These are phyloP conservation scores for Kappamyces sp. DNA, from an alignment of 192 early-diverging fungal species.

Conservation along the genomic window DNA sequence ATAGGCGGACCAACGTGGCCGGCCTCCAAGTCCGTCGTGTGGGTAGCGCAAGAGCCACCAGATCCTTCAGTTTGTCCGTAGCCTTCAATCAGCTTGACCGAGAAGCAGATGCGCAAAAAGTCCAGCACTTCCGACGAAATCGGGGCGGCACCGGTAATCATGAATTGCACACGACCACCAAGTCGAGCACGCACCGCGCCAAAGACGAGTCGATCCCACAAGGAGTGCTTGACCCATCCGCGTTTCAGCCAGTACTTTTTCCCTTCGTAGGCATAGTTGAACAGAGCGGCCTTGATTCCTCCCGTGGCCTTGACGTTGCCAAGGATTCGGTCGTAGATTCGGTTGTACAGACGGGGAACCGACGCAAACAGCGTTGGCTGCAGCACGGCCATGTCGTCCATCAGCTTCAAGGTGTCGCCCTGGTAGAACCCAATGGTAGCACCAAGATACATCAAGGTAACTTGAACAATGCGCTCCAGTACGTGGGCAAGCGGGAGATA, in stretches of 20 bases:
- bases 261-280: slow-evolving; percentile 51
- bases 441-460: slow-evolving; percentile 41
- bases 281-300: slow-evolving; percentile 35
- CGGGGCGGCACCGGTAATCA: slow-evolving; percentile 43
- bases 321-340: slow-evolving; percentile 81
- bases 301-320: slow-evolving; percentile 25
- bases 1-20: slow-evolving; percentile 77
- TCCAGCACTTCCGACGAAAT: slow-evolving; percentile 45
- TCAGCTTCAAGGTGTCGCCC: slow-evolving; percentile 62
- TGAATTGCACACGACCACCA: slow-evolving; percentile 55
- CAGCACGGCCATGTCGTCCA: slow-evolving; percentile 79
- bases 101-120: slow-evolving; percentile 59
- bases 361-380: slow-evolving; percentile 83
- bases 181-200: slow-evolving; percentile 70
- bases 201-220: slow-evolving; percentile 88
- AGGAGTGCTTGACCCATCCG: slow-evolving; percentile 56
- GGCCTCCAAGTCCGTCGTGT: slow-evolving; percentile 53
- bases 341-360: slow-evolving; percentile 87
- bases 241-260: slow-evolving; percentile 31
- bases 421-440: slow-evolving; percentile 67
- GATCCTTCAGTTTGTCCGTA: slow-evolving; percentile 48
- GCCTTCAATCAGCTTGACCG: slow-evolving; percentile 73
- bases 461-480: slow-evolving; percentile 56
- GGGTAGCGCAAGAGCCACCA: slow-evolving; percentile 32
- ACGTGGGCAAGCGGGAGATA: slow-evolving; percentile 90